Evolutionary conservation across 805 yeast genomes (phyloP), one percentile per base, ranked within the genome.

Genomic region (Blastobotrys peoriensis): DNA sequence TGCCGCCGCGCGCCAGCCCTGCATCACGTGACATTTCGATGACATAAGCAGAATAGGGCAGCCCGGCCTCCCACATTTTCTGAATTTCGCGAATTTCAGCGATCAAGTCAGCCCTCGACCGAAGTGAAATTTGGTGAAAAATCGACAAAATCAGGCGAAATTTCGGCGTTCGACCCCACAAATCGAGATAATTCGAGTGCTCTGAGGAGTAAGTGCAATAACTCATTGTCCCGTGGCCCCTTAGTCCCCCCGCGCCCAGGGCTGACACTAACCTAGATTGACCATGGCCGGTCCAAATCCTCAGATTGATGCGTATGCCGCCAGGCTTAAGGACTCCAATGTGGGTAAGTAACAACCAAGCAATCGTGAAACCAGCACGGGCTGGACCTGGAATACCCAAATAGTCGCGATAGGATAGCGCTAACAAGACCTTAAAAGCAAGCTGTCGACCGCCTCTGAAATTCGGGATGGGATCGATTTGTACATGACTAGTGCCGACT

Each of bases 391-490:
- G 17, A 18, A 16, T 13, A 8, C 17, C 15, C 22, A 8, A 18
- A 5, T 5, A 15, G 23, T 35, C 16, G 19, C 39, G 13, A 4
- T 15, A 5, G 8, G n/a, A 16, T 16, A 35, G 33, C 20, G 27
- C 25, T 35, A 44, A 18, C 44, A 68, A 40, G 89, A 82, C 59
- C 71, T 72, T 51, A 75, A 76, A 49, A 67, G 76, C 8, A 80
- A 79, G 53, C 83, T 84, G 50, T 70, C 88, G 0, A 76, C 79
- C 5, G 75, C 87, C 35, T 79, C 88, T 3, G 97, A 91, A 62
- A 69, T 91, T 37, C 75, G 93, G 48, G 98, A 91, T 63, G 77
- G 87, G 62, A 74, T 88, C 35, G 98, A 91, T 59, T 75, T 87
- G 2, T 83, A 85, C 63, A 83, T 83, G 50, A 83, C 86, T 6